Conservation (phyloP, 139 green algal species). For the Picochlorum sp. region DNA sequence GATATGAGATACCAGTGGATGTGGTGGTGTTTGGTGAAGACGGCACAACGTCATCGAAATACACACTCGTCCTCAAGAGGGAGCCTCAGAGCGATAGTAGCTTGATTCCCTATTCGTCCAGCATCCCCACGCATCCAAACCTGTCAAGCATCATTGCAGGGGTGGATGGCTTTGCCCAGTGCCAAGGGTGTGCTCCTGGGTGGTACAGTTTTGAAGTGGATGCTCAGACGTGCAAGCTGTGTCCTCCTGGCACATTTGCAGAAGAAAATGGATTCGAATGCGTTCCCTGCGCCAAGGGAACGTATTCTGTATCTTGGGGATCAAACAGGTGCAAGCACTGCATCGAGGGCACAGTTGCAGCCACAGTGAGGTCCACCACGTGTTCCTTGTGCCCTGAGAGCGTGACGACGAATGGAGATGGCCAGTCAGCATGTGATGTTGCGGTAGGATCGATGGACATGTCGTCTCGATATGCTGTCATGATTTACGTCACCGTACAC, state of each 20-base stretch:
- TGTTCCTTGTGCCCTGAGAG: slow-evolving; percentile 36
- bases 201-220: slow-evolving; percentile 30
- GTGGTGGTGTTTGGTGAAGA: slow-evolving; percentile 48
- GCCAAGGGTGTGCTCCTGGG: slow-evolving; percentile 31
- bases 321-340: slow-evolving; percentile 43
- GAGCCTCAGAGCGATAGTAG: background rate
- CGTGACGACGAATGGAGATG: slow-evolving; percentile 33
- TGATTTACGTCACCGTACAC: slow-evolving; percentile 38
- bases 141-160: background rate
- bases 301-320: slow-evolving; percentile 38
- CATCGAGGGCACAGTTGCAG: slow-evolving; percentile 33
- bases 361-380: slow-evolving; percentile 13
- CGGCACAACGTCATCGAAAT: slow-evolving; percentile 36
- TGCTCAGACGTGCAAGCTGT: slow-evolving; percentile 33
- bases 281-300: slow-evolving; percentile 28
- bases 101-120: background rate
- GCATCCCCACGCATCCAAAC: background rate
- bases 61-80: slow-evolving; percentile 18
- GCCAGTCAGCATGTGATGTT: slow-evolving; percentile 19
- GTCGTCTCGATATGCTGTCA: slow-evolving; percentile 36
- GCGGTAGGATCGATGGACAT: slow-evolving; percentile 5
- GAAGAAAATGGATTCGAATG: slow-evolving; percentile 17
- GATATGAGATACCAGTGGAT: slow-evolving; percentile 11
- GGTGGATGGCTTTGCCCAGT: slow-evolving; percentile 15
- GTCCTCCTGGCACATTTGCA: slow-evolving; percentile 29